Percentiles rank a stretch among this genome's conserved stretches.
These are phyloP conservation scores for Exobasidium cylindrosporum DNA, from an alignment of 1,284 basidiomycete genomes.

Conservation along the genomic window DNA sequence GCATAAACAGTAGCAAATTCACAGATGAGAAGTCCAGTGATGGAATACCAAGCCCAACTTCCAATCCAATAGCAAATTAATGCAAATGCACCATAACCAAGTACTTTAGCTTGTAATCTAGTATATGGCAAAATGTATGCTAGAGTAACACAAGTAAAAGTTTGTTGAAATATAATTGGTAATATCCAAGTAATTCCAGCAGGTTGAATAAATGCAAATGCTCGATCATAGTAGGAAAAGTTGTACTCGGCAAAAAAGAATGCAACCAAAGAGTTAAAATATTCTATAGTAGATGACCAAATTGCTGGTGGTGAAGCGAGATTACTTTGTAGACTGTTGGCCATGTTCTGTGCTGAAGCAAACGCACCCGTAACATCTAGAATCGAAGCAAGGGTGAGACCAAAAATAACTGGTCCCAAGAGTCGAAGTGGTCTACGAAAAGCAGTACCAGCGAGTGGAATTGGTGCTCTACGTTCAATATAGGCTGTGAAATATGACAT, in stretches of 20 bases:
- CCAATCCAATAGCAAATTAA: slow-evolving; percentile 43
- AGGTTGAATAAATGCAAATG: slow-evolving; percentile 27
- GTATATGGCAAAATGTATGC: slow-evolving; percentile 34
- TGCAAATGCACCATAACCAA: slow-evolving; percentile 28
- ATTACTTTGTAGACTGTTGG: slow-evolving; percentile 18
- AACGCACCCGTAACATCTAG: slow-evolving; percentile 29
- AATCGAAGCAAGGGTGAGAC: slow-evolving; percentile 28
- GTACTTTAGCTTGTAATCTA: slow-evolving; percentile 29
- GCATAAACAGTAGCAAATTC: slow-evolving; percentile 32
- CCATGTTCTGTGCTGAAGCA: slow-evolving; percentile 20
- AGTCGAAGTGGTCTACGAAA: slow-evolving; percentile 40
- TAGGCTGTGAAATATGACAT: slow-evolving; percentile 24
- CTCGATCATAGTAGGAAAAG: slow-evolving; percentile 22
- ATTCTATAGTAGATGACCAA: slow-evolving; percentile 28
- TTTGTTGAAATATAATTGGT: slow-evolving; percentile 37
- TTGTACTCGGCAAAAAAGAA: slow-evolving; percentile 29
- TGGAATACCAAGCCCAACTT: slow-evolving; percentile 37
- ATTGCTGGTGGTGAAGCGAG: slow-evolving; percentile 25
- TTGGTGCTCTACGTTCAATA: slow-evolving; percentile 27
- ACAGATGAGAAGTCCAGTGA: slow-evolving; percentile 35
- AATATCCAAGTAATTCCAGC: slow-evolving; percentile 34
- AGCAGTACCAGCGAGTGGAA: slow-evolving; percentile 28
- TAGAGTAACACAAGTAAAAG: slow-evolving; percentile 33
- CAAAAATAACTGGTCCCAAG: slow-evolving; percentile 27
- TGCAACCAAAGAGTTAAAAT: slow-evolving; percentile 33